Base-by-base conservation (phyloP, 495 filamentous ascomycete genomes). In the Aspergillus affinis region DNA sequence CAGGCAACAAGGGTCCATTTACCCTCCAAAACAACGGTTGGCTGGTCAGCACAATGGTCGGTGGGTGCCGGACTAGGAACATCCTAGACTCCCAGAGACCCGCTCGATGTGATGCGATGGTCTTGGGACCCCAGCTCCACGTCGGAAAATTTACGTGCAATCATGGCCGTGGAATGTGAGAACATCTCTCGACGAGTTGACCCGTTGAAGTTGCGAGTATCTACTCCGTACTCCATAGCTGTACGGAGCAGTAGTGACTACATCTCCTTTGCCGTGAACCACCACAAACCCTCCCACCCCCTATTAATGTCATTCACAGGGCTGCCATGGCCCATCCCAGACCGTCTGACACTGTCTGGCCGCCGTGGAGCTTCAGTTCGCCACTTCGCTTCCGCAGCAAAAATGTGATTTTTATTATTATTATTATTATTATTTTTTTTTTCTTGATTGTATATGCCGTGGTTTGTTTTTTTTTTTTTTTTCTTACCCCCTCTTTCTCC, bases 61-160 rank as follows among this genome's bases (percentile, higher is more conserved):
- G 63, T 63, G 63, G 66, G 46, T 62, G 60, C 52, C 36, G 45
- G 60, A 57, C 60, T 55, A 60, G 57, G 57, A 50, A 56, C 46
- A 51, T 68, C 62, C 57, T 57, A 54, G 65, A 60, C 62, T 62
- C 51, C 54, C 54, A 60, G 36, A 62, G 59, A 67, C 65, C 65
- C 65, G 57, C 59, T 57, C 48, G 53, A 60, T 61, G 58, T 58
- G 49, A 64, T 60, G 48, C 60, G 57, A 60, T 57, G 62, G 51
- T 47, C 53, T 62, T 58, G 58, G 55, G 21, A 36, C 55, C 57
- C 54, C 54, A 50, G 59, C 51, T 59, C 63, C 61, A 69, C 61
- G 63, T 61, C 61, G 58, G 54, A 66, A 63, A 61, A 53, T 64
- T 67, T 62, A 59, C 53, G 48, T 56, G 54, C 57, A 60, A 56